Percentiles rank a stretch among this genome's conserved stretches.
These are phyloP conservation scores for Penicillium atrosanguineum DNA, from an alignment of 495 filamentous ascomycete genomes.

Conservation along the genomic window DNA sequence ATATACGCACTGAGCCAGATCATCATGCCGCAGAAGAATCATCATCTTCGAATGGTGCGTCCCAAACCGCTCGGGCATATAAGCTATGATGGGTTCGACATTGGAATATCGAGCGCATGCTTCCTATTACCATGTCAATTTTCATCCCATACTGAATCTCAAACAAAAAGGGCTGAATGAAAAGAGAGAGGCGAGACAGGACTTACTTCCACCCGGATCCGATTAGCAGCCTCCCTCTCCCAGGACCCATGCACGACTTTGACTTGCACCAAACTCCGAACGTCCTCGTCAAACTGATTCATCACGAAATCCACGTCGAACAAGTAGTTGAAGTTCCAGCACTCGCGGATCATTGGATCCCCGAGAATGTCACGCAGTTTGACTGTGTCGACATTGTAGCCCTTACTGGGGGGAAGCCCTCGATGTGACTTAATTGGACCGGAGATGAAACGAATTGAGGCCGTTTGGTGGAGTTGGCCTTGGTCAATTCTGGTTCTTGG, in stretches of 20 bases:
- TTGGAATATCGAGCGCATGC: conserved; percentile 62
- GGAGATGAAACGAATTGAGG: conserved; percentile 53
- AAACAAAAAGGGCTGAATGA: not conserved
- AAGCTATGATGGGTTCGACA: conserved; percentile 68
- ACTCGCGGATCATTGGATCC: conserved; percentile 78
- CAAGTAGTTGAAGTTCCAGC: conserved; percentile 89
- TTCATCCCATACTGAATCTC: not conserved
- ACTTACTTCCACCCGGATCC: conserved; percentile 60
- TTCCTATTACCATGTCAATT: conserved; percentile 39
- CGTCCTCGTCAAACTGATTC: conserved; percentile 68
- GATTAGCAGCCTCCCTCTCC: conserved; percentile 67
- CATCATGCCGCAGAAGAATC: conserved; percentile 73
- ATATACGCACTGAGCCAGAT: conserved; percentile 59
- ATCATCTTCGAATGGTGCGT: conserved; percentile 92
- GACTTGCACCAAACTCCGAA: conserved; percentile 60
- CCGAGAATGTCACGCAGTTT: conserved; percentile 70
- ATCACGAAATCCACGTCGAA: conserved; percentile 78
- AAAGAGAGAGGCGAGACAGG: not conserved
- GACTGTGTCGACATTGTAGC: conserved; percentile 65
- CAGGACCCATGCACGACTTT: conserved; percentile 86
- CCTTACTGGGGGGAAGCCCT: conserved; percentile 53
- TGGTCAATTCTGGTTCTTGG: not conserved
- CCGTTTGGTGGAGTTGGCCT: not conserved
- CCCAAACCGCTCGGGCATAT: conserved; percentile 82
- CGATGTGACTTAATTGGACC: conserved; percentile 69